Conservation (phyloP, 345 rosid species). For the Mangifera indica region DNA sequence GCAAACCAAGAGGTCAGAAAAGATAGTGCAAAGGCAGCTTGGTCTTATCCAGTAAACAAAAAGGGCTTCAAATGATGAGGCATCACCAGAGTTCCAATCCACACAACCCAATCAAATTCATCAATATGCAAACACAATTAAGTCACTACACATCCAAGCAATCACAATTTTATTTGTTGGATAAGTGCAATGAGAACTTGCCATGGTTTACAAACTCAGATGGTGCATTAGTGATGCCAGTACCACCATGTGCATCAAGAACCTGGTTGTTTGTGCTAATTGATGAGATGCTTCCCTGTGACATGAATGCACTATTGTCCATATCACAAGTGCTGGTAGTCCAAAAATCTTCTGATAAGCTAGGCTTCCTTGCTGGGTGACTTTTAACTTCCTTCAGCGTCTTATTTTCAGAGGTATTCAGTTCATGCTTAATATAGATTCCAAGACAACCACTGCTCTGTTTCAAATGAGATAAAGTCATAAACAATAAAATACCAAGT, state of each 20-base stretch:
- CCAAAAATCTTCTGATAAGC: slow-evolving; percentile 62
- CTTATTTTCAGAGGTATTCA: slow-evolving; percentile 35
- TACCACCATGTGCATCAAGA: slow-evolving; percentile 36
- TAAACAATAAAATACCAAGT: slow-evolving; percentile 16
- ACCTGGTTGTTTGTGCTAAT: slow-evolving; percentile 51
- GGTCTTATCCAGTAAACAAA: not conserved
- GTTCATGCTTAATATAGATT: slow-evolving; percentile 47
- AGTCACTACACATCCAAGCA: slow-evolving; percentile 3
- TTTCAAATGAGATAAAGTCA: slow-evolving; percentile 54
- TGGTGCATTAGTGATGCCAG: slow-evolving; percentile 39
- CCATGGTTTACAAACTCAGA: slow-evolving; percentile 77
- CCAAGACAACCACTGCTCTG: slow-evolving; percentile 91
- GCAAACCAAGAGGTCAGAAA: slow-evolving; percentile 17
- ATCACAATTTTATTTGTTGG: too few relatives aligned
- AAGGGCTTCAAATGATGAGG: not conserved
- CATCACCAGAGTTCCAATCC: not conserved
- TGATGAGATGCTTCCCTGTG: slow-evolving; percentile 77
- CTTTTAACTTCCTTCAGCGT: slow-evolving; percentile 29
- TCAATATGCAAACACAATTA: not conserved
- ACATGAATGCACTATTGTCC: slow-evolving; percentile 58
- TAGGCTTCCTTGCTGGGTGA: slow-evolving; percentile 35
- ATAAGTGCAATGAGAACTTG: slow-evolving; percentile 26
- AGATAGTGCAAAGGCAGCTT: slow-evolving; percentile 7
- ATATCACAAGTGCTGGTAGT: slow-evolving; percentile 61
- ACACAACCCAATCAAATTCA: slow-evolving; percentile 1